Percentiles rank a stretch among this genome's conserved stretches.
These are phyloP conservation scores for Magnolia changhungtana DNA, from an alignment of 164 flowering plant genomes.

Conservation along the genomic window DNA sequence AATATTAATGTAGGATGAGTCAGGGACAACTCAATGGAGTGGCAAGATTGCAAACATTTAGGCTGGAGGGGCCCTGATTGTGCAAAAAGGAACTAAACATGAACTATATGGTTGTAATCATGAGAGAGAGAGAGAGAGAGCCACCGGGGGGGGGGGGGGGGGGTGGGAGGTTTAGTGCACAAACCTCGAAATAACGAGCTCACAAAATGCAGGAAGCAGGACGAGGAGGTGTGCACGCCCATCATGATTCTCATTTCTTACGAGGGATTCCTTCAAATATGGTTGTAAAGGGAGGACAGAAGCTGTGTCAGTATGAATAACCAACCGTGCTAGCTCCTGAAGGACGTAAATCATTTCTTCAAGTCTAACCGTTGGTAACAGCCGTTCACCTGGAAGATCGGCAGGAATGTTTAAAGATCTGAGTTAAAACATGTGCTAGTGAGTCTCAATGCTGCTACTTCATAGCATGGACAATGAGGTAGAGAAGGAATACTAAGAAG, in stretches of 20 bases:
- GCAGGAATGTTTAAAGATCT: neutral
- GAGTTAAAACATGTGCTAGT: neutral
- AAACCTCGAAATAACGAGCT: slow-evolving; percentile 85
- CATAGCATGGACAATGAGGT: neutral
- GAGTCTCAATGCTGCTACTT: neutral
- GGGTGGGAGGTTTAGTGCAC: neutral
- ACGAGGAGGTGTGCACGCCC: slow-evolving; percentile 69
- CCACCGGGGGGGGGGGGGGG: no score
- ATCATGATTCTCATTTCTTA: slow-evolving; percentile 27
- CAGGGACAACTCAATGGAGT: no score
- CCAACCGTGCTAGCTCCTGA: slow-evolving; percentile 61
- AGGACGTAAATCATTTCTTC: slow-evolving; percentile 75
- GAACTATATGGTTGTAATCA: no score
- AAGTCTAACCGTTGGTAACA: slow-evolving; percentile 66
- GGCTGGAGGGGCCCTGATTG: no score
- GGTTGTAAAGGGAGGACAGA: slow-evolving; percentile 58
- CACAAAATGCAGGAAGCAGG: slow-evolving; percentile 77
- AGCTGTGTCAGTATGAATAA: slow-evolving; percentile 63
- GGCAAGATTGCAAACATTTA: no score
- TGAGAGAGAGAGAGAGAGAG: no score
- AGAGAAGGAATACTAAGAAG: neutral
- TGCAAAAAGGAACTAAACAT: no score
- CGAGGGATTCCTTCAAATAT: slow-evolving; percentile 41
- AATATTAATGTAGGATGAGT: no score
- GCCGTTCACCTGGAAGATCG: slow-evolving; percentile 58